Evolutionary conservation across 2,329 filamentous ascomycete species (phyloP).

Genomic region (Cercospora beticola): DNA sequence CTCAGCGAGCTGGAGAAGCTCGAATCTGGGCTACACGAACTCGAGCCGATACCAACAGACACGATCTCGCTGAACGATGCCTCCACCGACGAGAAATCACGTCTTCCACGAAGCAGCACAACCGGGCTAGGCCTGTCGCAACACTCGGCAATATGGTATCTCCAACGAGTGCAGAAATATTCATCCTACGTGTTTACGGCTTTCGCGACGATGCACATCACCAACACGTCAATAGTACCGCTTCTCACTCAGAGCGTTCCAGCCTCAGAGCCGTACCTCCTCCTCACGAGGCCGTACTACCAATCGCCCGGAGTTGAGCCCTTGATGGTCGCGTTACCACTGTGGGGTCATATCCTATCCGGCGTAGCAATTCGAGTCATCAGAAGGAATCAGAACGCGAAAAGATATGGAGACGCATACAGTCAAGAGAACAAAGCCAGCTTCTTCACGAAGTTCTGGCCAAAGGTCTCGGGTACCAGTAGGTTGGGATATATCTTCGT

Average conservation of each 20-base stretch:
- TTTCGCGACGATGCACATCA: constrained; percentile 74
- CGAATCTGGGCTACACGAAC: constrained; percentile 58
- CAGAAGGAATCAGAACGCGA: constrained; percentile 67
- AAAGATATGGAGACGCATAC: constrained; percentile 69
- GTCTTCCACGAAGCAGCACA: constrained; percentile 36
- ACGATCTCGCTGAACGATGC: constrained; percentile 19
- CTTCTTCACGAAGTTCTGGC: constrained; percentile 57
- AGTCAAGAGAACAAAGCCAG: constrained; percentile 45
- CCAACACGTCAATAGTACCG: constrained; percentile 79
- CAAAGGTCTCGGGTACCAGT: constrained; percentile 67
- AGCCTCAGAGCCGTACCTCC: constrained; percentile 77
- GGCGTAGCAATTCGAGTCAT: constrained; percentile 76
- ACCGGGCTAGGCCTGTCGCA: constrained; percentile 59
- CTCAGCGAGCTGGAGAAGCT: constrained; percentile 28
- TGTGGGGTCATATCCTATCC: constrained; percentile 72
- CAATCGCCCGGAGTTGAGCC: constrained; percentile 80
- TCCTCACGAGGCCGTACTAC: constrained; percentile 89
- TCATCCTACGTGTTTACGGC: constrained; percentile 80
- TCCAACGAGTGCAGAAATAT: constrained; percentile 79
- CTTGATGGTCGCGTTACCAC: constrained; percentile 71
- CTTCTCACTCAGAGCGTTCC: constrained; percentile 70
- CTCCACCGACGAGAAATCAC: constrained; percentile 12
- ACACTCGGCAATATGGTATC: constrained; percentile 73
- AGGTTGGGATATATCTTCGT: constrained; percentile 70
- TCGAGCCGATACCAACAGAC: constrained; percentile 81